A percentile compares a stretch with the other conserved stretches of the same genome.
Evolutionary conservation across 2,329 filamentous ascomycete species (phyloP).

Genomic region (Ceratocystis ficicola): DNA sequence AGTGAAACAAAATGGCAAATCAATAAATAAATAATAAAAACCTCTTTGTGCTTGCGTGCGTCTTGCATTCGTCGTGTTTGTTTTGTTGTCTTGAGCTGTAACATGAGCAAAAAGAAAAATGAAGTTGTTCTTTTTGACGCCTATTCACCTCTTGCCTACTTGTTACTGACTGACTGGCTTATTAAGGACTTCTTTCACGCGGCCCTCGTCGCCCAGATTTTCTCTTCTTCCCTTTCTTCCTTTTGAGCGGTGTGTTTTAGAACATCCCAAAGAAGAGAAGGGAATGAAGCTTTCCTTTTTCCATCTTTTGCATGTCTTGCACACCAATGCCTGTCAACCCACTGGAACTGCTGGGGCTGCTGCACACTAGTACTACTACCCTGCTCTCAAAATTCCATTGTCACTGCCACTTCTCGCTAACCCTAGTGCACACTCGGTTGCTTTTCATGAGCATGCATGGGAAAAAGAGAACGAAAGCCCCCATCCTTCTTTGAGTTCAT

Average conservation of each 20-base stretch:
- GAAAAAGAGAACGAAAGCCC: neutral
- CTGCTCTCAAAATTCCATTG: neutral
- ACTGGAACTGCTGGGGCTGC: neutral
- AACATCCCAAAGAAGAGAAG: constrained; percentile 1
- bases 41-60: neutral
- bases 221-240: neutral
- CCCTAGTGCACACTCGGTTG: no score
- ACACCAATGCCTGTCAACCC: neutral
- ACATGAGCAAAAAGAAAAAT: neutral
- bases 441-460: no score
- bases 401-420: neutral
- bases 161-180: no score
- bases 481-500: neutral
- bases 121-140: neutral
- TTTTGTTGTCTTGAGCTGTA: constrained; percentile 4
- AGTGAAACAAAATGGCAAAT: neutral
- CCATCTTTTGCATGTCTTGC: neutral
- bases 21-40: neutral
- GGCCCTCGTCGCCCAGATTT: neutral
- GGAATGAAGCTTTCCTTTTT: neutral
- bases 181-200: no score
- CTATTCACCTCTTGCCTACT: neutral
- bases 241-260: constrained; percentile 8
- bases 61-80: neutral
- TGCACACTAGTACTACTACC: no score